These are phyloP conservation scores for Stemphylium vesicarium DNA, from an alignment of 2,329 filamentous ascomycete genomes.

Conservation along the genomic window DNA sequence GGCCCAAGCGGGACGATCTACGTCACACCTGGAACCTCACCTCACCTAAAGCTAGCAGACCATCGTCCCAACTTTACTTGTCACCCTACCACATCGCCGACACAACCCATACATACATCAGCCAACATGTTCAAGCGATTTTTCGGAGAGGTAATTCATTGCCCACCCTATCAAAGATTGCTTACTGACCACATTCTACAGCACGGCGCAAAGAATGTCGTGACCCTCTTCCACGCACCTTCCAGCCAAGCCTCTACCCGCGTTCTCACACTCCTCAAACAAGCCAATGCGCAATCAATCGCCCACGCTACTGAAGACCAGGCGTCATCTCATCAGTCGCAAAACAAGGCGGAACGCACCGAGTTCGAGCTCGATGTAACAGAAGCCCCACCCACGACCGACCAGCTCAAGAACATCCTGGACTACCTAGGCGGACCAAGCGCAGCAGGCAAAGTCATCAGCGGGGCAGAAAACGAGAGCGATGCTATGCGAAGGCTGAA, in stretches of 20 bases:
- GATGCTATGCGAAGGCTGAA: slow-evolving; percentile 84
- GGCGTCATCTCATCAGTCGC: slow-evolving; percentile 68
- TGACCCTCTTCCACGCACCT: slow-evolving; percentile 95
- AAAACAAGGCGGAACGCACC: slow-evolving; percentile 65
- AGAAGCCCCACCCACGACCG: slow-evolving; percentile 77
- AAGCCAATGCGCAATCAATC: slow-evolving; percentile 73
- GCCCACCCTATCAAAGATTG: neutral
- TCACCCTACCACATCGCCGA: slow-evolving; percentile 10
- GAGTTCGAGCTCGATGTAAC: slow-evolving; percentile 89
- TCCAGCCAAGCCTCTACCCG: slow-evolving; percentile 73
- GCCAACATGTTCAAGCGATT: slow-evolving; percentile 54
- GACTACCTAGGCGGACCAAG: slow-evolving; percentile 72
- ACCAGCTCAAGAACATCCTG: slow-evolving; percentile 83
- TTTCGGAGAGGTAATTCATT: slow-evolving; percentile 53
- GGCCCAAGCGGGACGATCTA: slow-evolving; percentile 26
- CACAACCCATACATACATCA: slow-evolving; percentile 1
- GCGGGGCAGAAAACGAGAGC: slow-evolving; percentile 73
- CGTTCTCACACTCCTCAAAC: slow-evolving; percentile 78
- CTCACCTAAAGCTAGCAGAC: slow-evolving; percentile 22
- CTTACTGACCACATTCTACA: slow-evolving; percentile 32
- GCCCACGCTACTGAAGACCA: slow-evolving; percentile 75
- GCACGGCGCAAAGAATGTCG: slow-evolving; percentile 70
- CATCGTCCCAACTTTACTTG: slow-evolving; percentile 21
- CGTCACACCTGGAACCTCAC: slow-evolving; percentile 36
- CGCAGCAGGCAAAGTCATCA: slow-evolving; percentile 69